Evolutionary conservation across 345 rosid species (phyloP), one percentile per base, ranked within the genome.

Genomic region (Lumnitzera littorea): DNA sequence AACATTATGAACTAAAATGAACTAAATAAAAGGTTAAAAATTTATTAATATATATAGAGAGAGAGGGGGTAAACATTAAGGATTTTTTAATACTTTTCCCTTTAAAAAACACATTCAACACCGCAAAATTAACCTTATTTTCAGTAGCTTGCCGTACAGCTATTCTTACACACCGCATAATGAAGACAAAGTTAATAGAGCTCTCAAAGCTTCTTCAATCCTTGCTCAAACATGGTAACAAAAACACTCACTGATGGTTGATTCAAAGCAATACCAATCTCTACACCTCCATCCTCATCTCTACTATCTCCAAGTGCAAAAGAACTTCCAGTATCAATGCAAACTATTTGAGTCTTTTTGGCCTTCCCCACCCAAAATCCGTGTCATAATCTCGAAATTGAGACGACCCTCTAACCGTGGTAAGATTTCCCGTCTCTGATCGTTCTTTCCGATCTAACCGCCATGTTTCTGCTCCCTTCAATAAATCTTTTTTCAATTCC

Each of bases 341-440:
- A 31, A 13, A 23, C 14, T 31, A 17, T 9, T 53, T 8, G 12
- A 25, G 15, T 55, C 36, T 55, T 25, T 24, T 12, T 25, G 58
- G 58, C n/a, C 27, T 27, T 27, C 58, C 58, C 58, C 46, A 55
- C 58, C 58, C 58, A 27, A 55, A 55, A 55, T 55, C 58, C 5
- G 17, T 55, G 16, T 55, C 36, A 11, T 55, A 55, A 11, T 14
- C 15, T 10, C 46, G 36, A 2, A 55, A 55, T 3, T 4, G 27
- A 3, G 58, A 1, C 1, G 58, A 25, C 15, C 58, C 58, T 4
- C 29, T 17, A 13, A 55, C 16, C 15, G 1, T 12, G 10, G n/a
- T 13, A 3, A 24, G 46, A 24, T 55, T 24, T 29, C 58, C 58
- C 6, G 8, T 20, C 36, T 29, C 11, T 12, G 46, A 1, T 12